Evolutionary conservation across 2,329 filamentous ascomycete species (phyloP), one percentile per base, ranked within the genome.

Genomic region (Fusarium xyrophilum): DNA sequence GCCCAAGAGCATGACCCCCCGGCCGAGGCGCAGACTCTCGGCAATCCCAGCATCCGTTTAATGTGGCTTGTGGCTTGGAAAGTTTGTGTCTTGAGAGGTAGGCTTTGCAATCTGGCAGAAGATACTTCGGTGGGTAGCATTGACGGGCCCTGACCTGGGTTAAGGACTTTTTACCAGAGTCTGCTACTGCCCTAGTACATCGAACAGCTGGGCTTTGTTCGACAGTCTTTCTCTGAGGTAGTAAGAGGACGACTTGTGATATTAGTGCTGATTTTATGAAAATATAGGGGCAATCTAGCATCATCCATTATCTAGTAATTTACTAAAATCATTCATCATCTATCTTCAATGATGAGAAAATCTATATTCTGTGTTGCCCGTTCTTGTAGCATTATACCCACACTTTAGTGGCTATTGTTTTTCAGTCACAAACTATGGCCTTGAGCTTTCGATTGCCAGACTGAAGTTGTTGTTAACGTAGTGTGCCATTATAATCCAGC

Each of bases 341-440:
- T 32, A 14, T 15, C 30, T 32, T 32, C 14, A 15, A 30, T 2
- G n/a, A 21, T 13, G 14, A 46, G 27, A 17, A 21, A 30, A 9
- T 8, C 5, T 47, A 30, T 13, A 46, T 3, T 6, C 9, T 17
- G 4, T 11, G 7, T 9, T 8, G 0, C n/a, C 10, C 0, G 17
- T 21, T 30, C 10, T 30, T 21, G 10, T 3, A 27, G 17, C 7
- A n/a, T 23, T 9, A 0, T 3, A 17, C 21, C 25, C 13, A 9
- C 1, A 9, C 9, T 17, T 1, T 30, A 6, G 6, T 5, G 3
- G 17, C 3, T 17, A 2, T 17, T 13, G 3, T 13, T 5, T 46
- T 4, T 1, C 3, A 17, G 10, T 30, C 10, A 30, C 0, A 8
- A 5, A 8, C 3, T 2, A 17, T 9, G 2, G 2, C 27, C 7